Conservation (phyloP, 495 filamentous ascomycete species). For the Zalerion maritima region DNA sequence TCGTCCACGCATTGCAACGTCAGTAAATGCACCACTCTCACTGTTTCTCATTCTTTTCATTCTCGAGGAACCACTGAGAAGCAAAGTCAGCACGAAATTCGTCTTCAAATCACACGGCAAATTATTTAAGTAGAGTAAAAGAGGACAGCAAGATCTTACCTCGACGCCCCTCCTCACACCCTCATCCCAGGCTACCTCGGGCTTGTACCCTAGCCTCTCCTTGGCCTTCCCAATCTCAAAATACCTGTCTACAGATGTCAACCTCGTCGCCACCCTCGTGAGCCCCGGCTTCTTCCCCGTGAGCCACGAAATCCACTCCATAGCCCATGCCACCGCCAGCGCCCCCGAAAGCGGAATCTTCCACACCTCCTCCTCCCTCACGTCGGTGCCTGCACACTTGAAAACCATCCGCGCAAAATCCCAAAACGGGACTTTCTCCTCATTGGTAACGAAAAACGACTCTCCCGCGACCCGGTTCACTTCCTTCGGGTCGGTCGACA, state of each 20-base stretch:
- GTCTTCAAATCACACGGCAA: too few species aligned
- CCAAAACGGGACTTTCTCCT: conserved; percentile 60
- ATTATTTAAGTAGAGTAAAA: too few species aligned
- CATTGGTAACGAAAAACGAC: conserved; percentile 68
- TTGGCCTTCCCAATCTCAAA: conserved; percentile 51
- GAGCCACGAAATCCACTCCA: conserved; percentile 42
- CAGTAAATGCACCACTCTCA: too few species aligned
- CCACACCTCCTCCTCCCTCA: neutral
- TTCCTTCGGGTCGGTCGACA: conserved; percentile 30
- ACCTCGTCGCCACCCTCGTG: conserved; percentile 44
- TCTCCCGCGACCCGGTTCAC: conserved; percentile 57
- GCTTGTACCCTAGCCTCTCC: conserved; percentile 42
- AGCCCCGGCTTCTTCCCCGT: conserved; percentile 46
- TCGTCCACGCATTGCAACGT: too few species aligned
- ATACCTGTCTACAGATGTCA: conserved; percentile 46
- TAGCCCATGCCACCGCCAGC: conserved; percentile 33
- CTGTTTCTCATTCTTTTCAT: too few species aligned
- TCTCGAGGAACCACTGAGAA: too few species aligned
- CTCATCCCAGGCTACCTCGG: conserved; percentile 42
- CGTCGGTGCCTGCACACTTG: neutral
- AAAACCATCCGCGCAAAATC: conserved; percentile 49
- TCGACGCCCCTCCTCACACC: conserved; percentile 43
- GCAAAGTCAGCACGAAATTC: too few species aligned
- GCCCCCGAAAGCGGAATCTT: conserved; percentile 17
- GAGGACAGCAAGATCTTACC: too few species aligned